Evolutionary conservation across 2,329 filamentous ascomycete species (phyloP).

Genomic region (Epichloe elymi): DNA sequence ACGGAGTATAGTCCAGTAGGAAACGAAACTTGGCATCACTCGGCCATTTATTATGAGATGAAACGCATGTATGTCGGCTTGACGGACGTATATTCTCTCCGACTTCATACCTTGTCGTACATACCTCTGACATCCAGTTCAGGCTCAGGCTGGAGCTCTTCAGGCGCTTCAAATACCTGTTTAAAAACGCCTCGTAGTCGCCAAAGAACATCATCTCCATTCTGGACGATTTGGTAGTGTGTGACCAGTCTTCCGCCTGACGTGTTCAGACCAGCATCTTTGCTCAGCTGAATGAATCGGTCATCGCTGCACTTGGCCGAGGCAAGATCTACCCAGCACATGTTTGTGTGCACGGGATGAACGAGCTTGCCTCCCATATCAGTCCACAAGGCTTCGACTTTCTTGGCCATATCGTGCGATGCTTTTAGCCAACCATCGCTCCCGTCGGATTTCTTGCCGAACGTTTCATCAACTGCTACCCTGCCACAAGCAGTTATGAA

Average conservation of each 20-base stretch:
- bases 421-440: slow-evolving; percentile 43
- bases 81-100: neutral
- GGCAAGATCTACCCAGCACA: slow-evolving; percentile 72
- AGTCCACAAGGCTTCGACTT: slow-evolving; percentile 57
- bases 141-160: neutral
- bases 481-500: slow-evolving; percentile 58
- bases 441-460: slow-evolving; percentile 23
- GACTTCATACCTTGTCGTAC: neutral
- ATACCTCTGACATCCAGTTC: neutral
- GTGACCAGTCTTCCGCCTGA: slow-evolving; percentile 30
- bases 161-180: slow-evolving; percentile 15
- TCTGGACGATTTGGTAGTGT: slow-evolving; percentile 49
- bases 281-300: slow-evolving; percentile 26
- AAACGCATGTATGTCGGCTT: neutral
- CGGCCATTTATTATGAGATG: too few relatives aligned
- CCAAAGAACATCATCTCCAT: slow-evolving; percentile 44
- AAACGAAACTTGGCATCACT: too few relatives aligned
- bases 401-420: slow-evolving; percentile 50
- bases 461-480: slow-evolving; percentile 46
- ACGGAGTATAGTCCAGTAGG: too few relatives aligned
- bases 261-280: slow-evolving; percentile 29
- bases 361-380: slow-evolving; percentile 53
- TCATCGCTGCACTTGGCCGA: slow-evolving; percentile 34
- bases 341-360: slow-evolving; percentile 74
- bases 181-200: slow-evolving; percentile 43